Percentiles rank a stretch among this genome's conserved stretches.
These are phyloP conservation scores for Cardiospermum halicacabum DNA, from an alignment of 345 rosid genomes.

Conservation along the genomic window DNA sequence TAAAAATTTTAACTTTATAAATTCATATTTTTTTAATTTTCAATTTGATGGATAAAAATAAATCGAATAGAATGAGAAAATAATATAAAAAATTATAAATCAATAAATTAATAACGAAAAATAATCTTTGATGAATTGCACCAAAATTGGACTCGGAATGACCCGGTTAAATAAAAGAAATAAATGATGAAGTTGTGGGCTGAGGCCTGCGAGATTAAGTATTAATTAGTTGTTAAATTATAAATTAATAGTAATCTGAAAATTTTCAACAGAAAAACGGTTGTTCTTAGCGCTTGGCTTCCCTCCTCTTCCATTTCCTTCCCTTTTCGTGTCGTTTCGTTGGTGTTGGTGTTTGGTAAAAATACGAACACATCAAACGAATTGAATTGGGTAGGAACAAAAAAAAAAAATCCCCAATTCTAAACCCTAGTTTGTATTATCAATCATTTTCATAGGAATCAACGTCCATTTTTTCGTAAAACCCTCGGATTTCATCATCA, in stretches of 20 bases:
- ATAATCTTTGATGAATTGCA: too few species aligned
- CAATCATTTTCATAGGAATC: not conserved
- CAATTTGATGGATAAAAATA: too few species aligned
- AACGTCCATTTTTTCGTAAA: not conserved
- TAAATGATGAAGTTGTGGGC: too few species aligned
- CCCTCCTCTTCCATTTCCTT: not conserved
- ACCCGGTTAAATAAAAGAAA: too few species aligned
- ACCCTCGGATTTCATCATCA: not conserved
- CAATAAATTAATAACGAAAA: too few species aligned
- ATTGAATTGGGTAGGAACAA: not conserved
- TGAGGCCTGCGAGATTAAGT: too few species aligned
- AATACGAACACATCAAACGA: not conserved
- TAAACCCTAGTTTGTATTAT: not conserved
- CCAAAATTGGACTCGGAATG: too few species aligned
- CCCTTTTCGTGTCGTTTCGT: not conserved
- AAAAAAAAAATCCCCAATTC: not conserved
- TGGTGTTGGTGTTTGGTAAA: not conserved
- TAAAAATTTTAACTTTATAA: too few species aligned
- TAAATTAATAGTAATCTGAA: conserved; percentile 3
- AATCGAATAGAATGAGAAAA: too few species aligned
- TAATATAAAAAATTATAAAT: too few species aligned
- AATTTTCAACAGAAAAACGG: conserved; percentile 24
- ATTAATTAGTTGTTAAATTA: not conserved
- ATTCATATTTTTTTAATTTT: too few species aligned
- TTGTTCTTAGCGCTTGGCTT: too few species aligned